phyloP scores from a whole-genome alignment of 2,329 filamentous ascomycete genomes.

The Nemania diffusa region DNA sequence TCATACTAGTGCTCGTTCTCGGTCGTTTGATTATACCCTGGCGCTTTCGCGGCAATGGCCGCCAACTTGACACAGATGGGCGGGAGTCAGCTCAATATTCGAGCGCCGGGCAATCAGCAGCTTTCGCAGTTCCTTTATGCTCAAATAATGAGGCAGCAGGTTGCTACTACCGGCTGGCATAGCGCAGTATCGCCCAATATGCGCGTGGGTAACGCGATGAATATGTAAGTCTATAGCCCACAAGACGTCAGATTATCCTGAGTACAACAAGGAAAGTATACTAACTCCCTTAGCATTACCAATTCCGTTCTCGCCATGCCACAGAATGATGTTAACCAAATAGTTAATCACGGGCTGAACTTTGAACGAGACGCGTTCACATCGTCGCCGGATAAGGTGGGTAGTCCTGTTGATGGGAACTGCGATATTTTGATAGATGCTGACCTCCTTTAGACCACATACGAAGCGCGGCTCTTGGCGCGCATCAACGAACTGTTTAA shows the following conservation, averaged over 20 bases:
- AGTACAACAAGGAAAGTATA: background rate
- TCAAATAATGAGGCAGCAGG: slow-evolving; percentile 44
- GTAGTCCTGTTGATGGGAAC: slow-evolving; percentile 24
- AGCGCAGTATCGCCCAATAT: slow-evolving; percentile 45
- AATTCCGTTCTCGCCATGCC: slow-evolving; percentile 61
- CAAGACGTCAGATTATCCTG: background rate
- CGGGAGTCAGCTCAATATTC: slow-evolving; percentile 57
- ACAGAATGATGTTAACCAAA: slow-evolving; percentile 54
- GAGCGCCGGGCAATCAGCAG: slow-evolving; percentile 53
- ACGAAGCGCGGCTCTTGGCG: slow-evolving; percentile 59
- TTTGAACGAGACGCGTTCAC: slow-evolving; percentile 62
- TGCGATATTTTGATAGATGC: background rate
- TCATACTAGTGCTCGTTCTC: slow-evolving; percentile 1
- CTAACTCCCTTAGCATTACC: slow-evolving; percentile 56
- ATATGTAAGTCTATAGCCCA: slow-evolving; percentile 48
- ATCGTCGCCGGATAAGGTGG: slow-evolving; percentile 61
- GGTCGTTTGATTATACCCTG: slow-evolving; percentile 33
- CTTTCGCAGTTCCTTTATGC: slow-evolving; percentile 54
- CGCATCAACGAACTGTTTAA: slow-evolving; percentile 62
- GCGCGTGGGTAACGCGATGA: slow-evolving; percentile 50
- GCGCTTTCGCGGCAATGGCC: slow-evolving; percentile 63
- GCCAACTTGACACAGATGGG: slow-evolving; percentile 69
- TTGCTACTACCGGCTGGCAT: slow-evolving; percentile 50
- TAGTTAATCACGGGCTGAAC: slow-evolving; percentile 55
- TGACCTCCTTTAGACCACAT: slow-evolving; percentile 54